These are phyloP conservation scores for Hygrocybe coccinea DNA, from an alignment of 768 basidiomycete genomes.

Conservation along the genomic window DNA sequence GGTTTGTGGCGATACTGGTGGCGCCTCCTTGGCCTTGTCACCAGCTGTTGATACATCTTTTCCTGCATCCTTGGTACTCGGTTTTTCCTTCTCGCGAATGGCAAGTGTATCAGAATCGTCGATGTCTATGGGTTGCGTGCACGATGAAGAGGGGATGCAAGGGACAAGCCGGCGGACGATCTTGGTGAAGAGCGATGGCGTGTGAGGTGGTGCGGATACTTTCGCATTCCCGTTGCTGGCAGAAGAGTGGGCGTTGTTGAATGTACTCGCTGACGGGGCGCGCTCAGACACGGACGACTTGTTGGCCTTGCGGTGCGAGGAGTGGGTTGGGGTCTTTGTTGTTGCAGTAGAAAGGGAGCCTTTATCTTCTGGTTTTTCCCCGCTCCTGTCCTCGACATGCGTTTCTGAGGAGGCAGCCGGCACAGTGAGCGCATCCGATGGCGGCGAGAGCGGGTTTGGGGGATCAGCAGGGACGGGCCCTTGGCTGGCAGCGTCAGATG, in stretches of 20 bases:
- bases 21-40: background rate
- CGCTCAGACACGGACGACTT: conserved; percentile 1
- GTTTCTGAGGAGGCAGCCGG: background rate
- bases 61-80: conserved; percentile 3
- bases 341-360: background rate
- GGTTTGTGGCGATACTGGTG: background rate
- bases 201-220: conserved; percentile 22
- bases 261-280: background rate
- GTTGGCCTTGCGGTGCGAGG: background rate
- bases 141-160: conserved; percentile 52
- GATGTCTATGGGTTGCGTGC: conserved; percentile 42
- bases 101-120: conserved; percentile 26
- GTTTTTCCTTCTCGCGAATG: conserved; percentile 29
- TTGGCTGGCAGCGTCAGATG: background rate
- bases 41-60: background rate
- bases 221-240: conserved; percentile 18
- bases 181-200: conserved; percentile 55
- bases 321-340: background rate
- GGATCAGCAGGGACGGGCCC: background rate
- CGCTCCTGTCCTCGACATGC: background rate
- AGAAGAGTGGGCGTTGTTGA: conserved; percentile 5
- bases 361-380: conserved; percentile 1
- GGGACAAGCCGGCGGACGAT: conserved; percentile 61
- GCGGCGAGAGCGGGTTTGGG: background rate
- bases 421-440: background rate